Evolutionary conservation across 345 rosid genomes (phyloP).

Genomic region (Eutrema japonicum): DNA sequence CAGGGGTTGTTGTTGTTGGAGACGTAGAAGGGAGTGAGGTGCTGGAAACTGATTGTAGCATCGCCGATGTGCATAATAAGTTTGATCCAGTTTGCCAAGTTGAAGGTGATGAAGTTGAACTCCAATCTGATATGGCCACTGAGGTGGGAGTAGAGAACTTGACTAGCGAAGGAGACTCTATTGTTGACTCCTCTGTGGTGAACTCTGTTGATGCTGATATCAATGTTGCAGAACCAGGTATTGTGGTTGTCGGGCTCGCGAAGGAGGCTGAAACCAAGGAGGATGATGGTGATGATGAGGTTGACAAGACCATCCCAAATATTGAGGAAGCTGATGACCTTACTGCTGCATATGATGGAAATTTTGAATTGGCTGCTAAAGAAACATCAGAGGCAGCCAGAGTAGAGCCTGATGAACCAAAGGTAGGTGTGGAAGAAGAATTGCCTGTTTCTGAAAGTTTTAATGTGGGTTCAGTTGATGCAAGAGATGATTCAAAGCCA

Average conservation of each 20-base stretch:
- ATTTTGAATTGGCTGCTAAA: slow-evolving; percentile 35
- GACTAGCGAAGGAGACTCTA: slow-evolving; percentile 45
- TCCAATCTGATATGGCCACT: slow-evolving; percentile 32
- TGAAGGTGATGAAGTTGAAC: slow-evolving; percentile 29
- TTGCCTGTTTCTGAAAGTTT: slow-evolving; percentile 37
- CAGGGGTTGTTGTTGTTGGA: slow-evolving; percentile 50
- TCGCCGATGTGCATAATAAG: slow-evolving; percentile 49
- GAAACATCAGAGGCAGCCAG: slow-evolving; percentile 29
- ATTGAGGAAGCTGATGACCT: slow-evolving; percentile 36
- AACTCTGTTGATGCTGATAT: slow-evolving; percentile 39
- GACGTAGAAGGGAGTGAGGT: slow-evolving; percentile 49
- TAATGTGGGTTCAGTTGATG: slow-evolving; percentile 20
- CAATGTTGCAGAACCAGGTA: slow-evolving; percentile 41
- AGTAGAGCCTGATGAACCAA: slow-evolving; percentile 36
- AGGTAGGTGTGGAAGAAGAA: slow-evolving; percentile 29
- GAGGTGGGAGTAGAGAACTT: slow-evolving; percentile 47
- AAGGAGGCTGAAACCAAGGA: slow-evolving; percentile 32
- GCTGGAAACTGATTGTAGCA: slow-evolving; percentile 42
- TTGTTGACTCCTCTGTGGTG: slow-evolving; percentile 45
- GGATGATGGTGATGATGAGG: slow-evolving; percentile 26
- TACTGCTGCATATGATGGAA: slow-evolving; percentile 39
- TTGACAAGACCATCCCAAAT: slow-evolving; percentile 26
- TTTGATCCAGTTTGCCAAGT: slow-evolving; percentile 46
- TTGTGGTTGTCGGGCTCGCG: slow-evolving; percentile 45
- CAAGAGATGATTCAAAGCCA: slow-evolving; percentile 32